Evolutionary conservation across 176 grass and related monocot genomes (phyloP).

Genomic region (Bromus sterilis): DNA sequence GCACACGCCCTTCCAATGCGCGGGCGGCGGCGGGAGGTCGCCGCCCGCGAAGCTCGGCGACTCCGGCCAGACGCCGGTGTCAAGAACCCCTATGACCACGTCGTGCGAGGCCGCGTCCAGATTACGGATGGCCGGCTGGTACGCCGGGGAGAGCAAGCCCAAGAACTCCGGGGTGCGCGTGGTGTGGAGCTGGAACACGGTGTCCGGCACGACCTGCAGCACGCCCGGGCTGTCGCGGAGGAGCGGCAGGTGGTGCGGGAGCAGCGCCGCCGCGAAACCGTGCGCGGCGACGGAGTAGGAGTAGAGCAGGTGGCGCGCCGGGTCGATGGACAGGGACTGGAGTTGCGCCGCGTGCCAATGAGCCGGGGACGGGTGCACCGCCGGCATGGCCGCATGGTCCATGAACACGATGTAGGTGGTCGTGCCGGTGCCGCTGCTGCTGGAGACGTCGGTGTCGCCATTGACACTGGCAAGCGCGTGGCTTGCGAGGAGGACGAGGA

Average conservation of each 20-base stretch:
- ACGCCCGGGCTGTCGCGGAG: slow-evolving; percentile 65
- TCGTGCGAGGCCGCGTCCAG: slow-evolving; percentile 65
- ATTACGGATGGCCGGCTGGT: slow-evolving; percentile 33
- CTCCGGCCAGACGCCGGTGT: slow-evolving; percentile 95
- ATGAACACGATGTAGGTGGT: slow-evolving; percentile 94
- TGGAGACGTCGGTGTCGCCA: neutral
- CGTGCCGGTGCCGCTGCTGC: neutral
- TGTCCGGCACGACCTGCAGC: slow-evolving; percentile 61
- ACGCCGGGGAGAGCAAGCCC: slow-evolving; percentile 42
- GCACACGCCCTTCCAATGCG: slow-evolving; percentile 67
- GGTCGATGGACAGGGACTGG: slow-evolving; percentile 70
- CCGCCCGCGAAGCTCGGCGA: slow-evolving; percentile 53
- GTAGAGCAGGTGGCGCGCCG: slow-evolving; percentile 58
- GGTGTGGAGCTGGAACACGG: slow-evolving; percentile 59
- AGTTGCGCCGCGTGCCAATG: slow-evolving; percentile 76
- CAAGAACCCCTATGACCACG: slow-evolving; percentile 77
- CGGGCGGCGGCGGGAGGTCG: slow-evolving; percentile 46
- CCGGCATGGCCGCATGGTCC: slow-evolving; percentile 49
- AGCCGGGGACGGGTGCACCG: slow-evolving; percentile 41
- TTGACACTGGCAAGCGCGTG: slow-evolving; percentile 2
- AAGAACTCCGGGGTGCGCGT: slow-evolving; percentile 81
- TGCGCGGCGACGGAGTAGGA: slow-evolving; percentile 67
- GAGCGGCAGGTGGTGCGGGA: slow-evolving; percentile 43
- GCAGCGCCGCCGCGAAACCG: slow-evolving; percentile 65
- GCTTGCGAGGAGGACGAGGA: slow-evolving; percentile 12